phyloP scores from a whole-genome alignment of 352 stramenopile species.

The Globisporangium middletonii region DNA sequence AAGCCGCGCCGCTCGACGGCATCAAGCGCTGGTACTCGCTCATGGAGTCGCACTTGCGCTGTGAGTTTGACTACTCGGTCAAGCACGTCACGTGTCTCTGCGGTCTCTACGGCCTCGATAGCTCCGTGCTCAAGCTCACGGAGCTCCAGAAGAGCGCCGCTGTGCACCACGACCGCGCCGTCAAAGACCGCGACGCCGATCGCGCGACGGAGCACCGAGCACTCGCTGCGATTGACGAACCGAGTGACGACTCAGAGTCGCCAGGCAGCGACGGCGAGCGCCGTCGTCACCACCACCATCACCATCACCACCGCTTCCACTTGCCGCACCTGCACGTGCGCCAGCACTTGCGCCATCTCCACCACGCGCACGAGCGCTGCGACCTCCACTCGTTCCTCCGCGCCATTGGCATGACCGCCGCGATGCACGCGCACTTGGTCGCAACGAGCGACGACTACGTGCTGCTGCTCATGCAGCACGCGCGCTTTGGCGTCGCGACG shows the following conservation, averaged over 20 bases:
- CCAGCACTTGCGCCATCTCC: slow-evolving; percentile 4
- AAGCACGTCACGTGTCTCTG: slow-evolving; percentile 65
- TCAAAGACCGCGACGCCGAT: background rate
- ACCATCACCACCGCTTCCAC: slow-evolving; percentile 1
- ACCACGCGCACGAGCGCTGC: slow-evolving; percentile 8
- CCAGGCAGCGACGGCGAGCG: background rate
- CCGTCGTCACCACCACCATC: background rate
- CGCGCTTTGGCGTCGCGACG: slow-evolving; percentile 31
- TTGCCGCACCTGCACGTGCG: slow-evolving; percentile 5
- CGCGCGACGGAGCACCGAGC: background rate
- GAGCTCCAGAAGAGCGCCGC: slow-evolving; percentile 7
- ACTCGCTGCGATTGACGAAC: background rate
- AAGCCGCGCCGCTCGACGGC: slow-evolving; percentile 58
- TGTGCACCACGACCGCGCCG: slow-evolving; percentile 1
- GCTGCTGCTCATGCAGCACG: slow-evolving; percentile 62
- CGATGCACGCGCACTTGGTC: slow-evolving; percentile 38
- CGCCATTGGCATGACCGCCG: slow-evolving; percentile 41
- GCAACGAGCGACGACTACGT: slow-evolving; percentile 70
- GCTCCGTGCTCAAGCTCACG: slow-evolving; percentile 31
- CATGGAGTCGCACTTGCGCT: slow-evolving; percentile 75
- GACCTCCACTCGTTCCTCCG: slow-evolving; percentile 31
- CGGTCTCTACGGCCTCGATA: slow-evolving; percentile 65
- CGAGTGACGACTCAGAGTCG: background rate
- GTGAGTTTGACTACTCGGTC: slow-evolving; percentile 77
- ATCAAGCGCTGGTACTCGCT: slow-evolving; percentile 74